phyloP scores from a whole-genome alignment of 2,329 filamentous ascomycete genomes.

The Trichoderma aggressivum region DNA sequence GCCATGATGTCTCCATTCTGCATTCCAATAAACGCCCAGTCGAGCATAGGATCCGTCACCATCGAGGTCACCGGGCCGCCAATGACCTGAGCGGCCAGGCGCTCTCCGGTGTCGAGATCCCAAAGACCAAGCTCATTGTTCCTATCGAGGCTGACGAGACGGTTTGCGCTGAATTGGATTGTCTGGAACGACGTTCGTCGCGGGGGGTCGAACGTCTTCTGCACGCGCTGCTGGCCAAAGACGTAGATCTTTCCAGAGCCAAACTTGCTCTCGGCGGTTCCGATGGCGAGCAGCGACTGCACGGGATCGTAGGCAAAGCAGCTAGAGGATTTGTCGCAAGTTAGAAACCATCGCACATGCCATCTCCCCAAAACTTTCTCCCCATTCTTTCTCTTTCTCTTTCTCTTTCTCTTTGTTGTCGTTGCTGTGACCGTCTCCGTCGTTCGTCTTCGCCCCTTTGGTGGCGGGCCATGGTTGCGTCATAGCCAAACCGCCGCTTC shows the following conservation, averaged over 20 bases:
- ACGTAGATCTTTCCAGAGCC: slow-evolving; percentile 86
- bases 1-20: slow-evolving; percentile 81
- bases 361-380: background rate
- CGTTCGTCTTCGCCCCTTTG: background rate
- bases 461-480: slow-evolving; percentile 24
- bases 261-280: slow-evolving; percentile 82
- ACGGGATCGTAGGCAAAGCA: slow-evolving; percentile 88
- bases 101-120: slow-evolving; percentile 67
- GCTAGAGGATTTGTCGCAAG: slow-evolving; percentile 39
- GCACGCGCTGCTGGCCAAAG: slow-evolving; percentile 77
- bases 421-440: background rate
- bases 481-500: background rate
- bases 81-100: slow-evolving; percentile 67
- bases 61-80: slow-evolving; percentile 73
- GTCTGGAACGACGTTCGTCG: slow-evolving; percentile 71
- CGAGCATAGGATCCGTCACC: slow-evolving; percentile 82
- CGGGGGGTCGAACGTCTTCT: slow-evolving; percentile 68
- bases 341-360: background rate
- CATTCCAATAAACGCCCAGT: slow-evolving; percentile 86
- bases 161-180: slow-evolving; percentile 82
- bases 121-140: slow-evolving; percentile 84
- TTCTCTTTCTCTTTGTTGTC: no score
- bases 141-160: slow-evolving; percentile 77
- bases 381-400: background rate
- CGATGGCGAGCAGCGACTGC: slow-evolving; percentile 88